A percentile compares a stretch with the other conserved stretches of the same genome.
These are phyloP conservation scores for Lojkania enalia DNA, from an alignment of 2,329 filamentous ascomycete genomes.

Conservation along the genomic window DNA sequence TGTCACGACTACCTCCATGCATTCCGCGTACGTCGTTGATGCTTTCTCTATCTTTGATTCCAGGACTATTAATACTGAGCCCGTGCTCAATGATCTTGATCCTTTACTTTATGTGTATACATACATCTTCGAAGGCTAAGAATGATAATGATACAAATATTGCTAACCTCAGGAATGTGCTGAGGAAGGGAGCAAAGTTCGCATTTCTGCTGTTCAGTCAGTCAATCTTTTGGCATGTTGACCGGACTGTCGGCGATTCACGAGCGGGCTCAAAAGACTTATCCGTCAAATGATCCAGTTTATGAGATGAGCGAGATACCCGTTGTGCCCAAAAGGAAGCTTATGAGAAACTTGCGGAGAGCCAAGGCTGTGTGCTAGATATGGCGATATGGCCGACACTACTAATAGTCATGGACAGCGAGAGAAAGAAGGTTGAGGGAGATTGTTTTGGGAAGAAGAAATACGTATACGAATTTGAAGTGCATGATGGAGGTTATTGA, in stretches of 20 bases:
- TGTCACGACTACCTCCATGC: conserved; percentile 14
- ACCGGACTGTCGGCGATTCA: conserved; percentile 11
- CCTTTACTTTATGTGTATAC: conserved; percentile 16
- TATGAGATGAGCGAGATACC: neutral
- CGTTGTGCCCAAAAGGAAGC: neutral
- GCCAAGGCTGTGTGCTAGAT: neutral
- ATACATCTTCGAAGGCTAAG: neutral
- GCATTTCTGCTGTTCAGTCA: conserved; percentile 19
- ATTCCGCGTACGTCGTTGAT: conserved; percentile 15
- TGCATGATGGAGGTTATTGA: too few species aligned
- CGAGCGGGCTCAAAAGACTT: too few species aligned
- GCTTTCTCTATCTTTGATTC: conserved; percentile 19
- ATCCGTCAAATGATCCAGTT: too few species aligned
- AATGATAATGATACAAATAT: conserved; percentile 7
- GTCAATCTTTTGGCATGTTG: conserved; percentile 18
- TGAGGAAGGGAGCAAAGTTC: conserved; percentile 14
- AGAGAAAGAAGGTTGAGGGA: conserved; percentile 9
- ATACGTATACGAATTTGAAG: conserved; percentile 13
- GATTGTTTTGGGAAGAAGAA: conserved; percentile 10
- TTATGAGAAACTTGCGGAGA: neutral
- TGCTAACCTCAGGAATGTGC: conserved; percentile 12
- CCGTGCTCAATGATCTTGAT: conserved; percentile 18
- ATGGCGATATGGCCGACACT: conserved; percentile 15
- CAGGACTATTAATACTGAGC: conserved; percentile 20
- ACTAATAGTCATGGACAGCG: conserved; percentile 12